These are phyloP conservation scores for Aspergillus clavatus DNA, from an alignment of 2,329 filamentous ascomycete genomes.

Conservation along the genomic window DNA sequence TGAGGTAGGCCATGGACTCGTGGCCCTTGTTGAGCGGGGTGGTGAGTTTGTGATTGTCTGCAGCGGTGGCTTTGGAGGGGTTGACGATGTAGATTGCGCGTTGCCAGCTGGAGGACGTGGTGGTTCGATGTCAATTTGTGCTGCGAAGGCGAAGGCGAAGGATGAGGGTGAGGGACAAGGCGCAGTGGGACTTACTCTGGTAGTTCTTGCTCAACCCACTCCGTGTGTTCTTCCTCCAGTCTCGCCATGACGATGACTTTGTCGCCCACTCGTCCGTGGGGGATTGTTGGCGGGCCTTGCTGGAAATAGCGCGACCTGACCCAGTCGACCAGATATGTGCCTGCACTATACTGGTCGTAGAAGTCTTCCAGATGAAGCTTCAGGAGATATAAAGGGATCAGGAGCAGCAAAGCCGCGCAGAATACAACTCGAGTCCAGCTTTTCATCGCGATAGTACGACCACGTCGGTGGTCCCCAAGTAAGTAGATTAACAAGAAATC, in stretches of 20 bases:
- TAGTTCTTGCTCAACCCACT: constrained; percentile 44
- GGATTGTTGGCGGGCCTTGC: not conserved
- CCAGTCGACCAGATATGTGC: constrained; percentile 33
- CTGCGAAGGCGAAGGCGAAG: not conserved
- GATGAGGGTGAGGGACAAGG: no score
- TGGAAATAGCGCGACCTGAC: constrained; percentile 16
- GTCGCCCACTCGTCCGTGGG: constrained; percentile 21
- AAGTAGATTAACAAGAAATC: no score
- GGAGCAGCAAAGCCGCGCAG: constrained; percentile 20
- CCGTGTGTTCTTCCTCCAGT: constrained; percentile 39
- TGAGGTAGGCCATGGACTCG: constrained; percentile 46
- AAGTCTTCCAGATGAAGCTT: constrained; percentile 30
- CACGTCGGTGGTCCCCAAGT: not conserved
- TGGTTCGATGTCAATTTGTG: not conserved
- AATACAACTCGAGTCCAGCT: constrained; percentile 25
- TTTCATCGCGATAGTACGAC: constrained; percentile 26
- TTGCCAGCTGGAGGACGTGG: constrained; percentile 37
- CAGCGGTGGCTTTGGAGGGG: constrained; percentile 22
- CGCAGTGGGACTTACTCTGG: constrained; percentile 44
- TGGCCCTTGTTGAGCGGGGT: constrained; percentile 42
- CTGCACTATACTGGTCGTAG: constrained; percentile 33
- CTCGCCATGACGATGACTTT: constrained; percentile 45
- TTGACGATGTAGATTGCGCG: constrained; percentile 44
- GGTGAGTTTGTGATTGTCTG: constrained; percentile 21
- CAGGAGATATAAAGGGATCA: constrained; percentile 29